Evolutionary conservation across 495 filamentous ascomycete species (phyloP).

Genomic region (Penicillium crystallinum): DNA sequence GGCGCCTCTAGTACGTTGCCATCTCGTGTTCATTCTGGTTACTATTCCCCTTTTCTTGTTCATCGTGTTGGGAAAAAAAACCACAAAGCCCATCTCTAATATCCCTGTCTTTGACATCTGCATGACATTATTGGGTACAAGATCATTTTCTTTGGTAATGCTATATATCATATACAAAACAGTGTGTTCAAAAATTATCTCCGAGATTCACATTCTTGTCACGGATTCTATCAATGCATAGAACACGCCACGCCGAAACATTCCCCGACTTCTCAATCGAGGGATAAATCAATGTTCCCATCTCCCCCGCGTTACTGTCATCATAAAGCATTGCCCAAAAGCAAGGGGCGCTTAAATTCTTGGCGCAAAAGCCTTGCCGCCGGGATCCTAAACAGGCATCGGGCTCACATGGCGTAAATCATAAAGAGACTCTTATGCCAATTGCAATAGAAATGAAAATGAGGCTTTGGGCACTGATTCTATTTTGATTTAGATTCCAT

Average conservation of each 20-base stretch:
- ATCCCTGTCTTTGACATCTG: background rate
- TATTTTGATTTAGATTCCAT: too few species aligned
- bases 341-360: background rate
- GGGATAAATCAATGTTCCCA: background rate
- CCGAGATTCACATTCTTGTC: too few species aligned
- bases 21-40: background rate
- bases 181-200: too few species aligned
- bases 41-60: background rate
- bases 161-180: too few species aligned
- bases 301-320: background rate
- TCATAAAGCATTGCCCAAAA: background rate
- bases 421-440: too few species aligned
- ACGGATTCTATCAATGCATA: background rate
- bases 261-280: background rate
- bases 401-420: background rate
- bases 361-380: background rate
- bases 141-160: background rate
- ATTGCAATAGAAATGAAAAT: background rate
- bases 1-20: constrained; percentile 11
- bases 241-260: background rate
- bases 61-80: background rate
- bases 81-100: background rate
- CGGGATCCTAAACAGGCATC: background rate
- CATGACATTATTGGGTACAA: background rate
- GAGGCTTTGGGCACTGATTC: too few species aligned